Percentiles rank a stretch among this genome's conserved stretches.
These are phyloP conservation scores for Fusarium lateritium DNA, from an alignment of 2,329 filamentous ascomycete species.

Conservation along the genomic window DNA sequence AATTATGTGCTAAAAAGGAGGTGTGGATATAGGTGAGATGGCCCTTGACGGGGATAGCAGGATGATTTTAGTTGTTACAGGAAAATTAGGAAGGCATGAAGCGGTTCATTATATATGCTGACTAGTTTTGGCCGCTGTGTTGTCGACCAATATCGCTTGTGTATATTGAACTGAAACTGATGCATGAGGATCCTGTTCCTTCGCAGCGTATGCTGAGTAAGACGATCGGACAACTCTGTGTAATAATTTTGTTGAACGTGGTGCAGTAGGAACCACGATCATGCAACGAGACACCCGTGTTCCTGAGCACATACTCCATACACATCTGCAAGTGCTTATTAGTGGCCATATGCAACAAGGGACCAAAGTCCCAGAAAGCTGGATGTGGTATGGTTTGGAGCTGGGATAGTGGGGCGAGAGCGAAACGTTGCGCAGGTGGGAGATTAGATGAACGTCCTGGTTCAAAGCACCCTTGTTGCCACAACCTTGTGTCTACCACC, in stretches of 20 bases:
- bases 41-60: neutral
- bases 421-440: neutral
- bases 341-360: constrained; percentile 8
- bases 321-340: constrained; percentile 1
- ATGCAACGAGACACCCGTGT: constrained; percentile 9
- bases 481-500: constrained; percentile 3
- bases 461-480: neutral
- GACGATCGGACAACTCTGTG: neutral
- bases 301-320: neutral
- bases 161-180: neutral
- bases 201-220: constrained; percentile 10
- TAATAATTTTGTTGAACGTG: constrained; percentile 12
- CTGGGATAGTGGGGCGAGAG: constrained; percentile 10
- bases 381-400: constrained; percentile 5
- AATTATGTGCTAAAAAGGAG: constrained; percentile 1
- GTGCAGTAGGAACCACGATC: neutral
- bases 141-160: neutral
- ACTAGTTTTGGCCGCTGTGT: neutral
- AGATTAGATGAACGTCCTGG: constrained; percentile 6
- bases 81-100: neutral
- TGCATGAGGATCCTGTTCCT: constrained; percentile 1
- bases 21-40: constrained; percentile 1
- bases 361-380: constrained; percentile 1
- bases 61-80: neutral
- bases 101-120: constrained; percentile 1